Evolutionary conservation across 2,329 filamentous ascomycete genomes (phyloP).

Genomic region (Zasmidium angulare): DNA sequence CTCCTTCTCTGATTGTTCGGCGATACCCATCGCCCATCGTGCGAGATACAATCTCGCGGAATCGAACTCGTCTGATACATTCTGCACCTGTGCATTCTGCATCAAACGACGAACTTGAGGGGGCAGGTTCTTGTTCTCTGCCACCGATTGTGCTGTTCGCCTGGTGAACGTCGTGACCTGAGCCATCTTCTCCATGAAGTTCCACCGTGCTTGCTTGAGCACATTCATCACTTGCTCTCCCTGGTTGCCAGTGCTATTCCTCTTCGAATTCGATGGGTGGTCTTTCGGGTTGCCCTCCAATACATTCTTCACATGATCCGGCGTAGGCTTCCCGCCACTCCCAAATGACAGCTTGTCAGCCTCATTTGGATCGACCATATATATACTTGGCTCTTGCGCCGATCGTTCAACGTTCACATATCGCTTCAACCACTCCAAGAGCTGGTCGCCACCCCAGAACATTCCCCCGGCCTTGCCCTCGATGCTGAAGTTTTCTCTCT

Average conservation of each 20-base stretch:
- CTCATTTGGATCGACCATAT: constrained; percentile 80
- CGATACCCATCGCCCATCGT: constrained; percentile 97
- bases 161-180: constrained; percentile 96
- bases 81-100: constrained; percentile 91
- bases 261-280: constrained; percentile 34
- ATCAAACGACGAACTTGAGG: constrained; percentile 83
- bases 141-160: constrained; percentile 84
- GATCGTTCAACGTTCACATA: constrained; percentile 84
- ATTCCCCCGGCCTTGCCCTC: constrained; percentile 64
- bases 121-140: constrained; percentile 87
- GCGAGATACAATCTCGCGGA: constrained; percentile 92
- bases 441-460: constrained; percentile 98
- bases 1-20: constrained; percentile 92
- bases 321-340: constrained; percentile 53
- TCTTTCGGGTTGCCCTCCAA: constrained; percentile 39
- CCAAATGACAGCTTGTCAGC: constrained; percentile 85
- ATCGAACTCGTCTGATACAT: constrained; percentile 94
- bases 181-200: constrained; percentile 91
- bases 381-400: constrained; percentile 83
- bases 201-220: constrained; percentile 94
- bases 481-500: constrained; percentile 77
- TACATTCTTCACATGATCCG: constrained; percentile 45
- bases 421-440: constrained; percentile 82
- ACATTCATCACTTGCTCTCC: constrained; percentile 95
- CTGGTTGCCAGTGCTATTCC: constrained; percentile 58